Evolutionary conservation across 768 basidiomycete genomes (phyloP), one percentile per base, ranked within the genome.

Genomic region (Mrakia blollopis): DNA sequence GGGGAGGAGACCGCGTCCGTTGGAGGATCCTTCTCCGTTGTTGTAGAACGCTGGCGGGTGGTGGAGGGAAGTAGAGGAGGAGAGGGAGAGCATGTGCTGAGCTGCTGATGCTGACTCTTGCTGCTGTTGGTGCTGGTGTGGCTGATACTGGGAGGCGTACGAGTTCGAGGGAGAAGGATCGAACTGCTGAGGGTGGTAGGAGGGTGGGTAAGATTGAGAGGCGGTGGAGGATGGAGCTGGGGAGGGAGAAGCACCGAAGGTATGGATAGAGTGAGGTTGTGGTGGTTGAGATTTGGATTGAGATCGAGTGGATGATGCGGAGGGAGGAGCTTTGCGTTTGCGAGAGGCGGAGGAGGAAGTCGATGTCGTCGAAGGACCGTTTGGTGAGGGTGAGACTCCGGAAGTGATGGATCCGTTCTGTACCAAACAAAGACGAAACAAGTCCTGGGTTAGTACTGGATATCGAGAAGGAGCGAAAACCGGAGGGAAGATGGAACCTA

Each of bases 91-190:
- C n/a, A 57, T 60, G n/a, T 57, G 72, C 21, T 72, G 72, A 25
- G 72, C 60, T 52, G 72, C 60, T n/a, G 72, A 57, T 4, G 50
- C 32, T 28, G 72, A 72, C 37, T 61, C 60, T 4, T 13, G 35
- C 13, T 54, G 60, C 30, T 35, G 30, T 16, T 30, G 35, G 9
- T 13, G 35, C 13, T 54, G 60, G 18, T 35, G 30, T 16, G 18
- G 35, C 30, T 54, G n/a, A 3, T 28, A 50, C 54, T 50, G 47
- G n/a, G 44, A 8, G 70, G 30, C 32, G 50, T 72, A 21, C 21
- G 32, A 21, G 9, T 30, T 57, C 6, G 47, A 50, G 72, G 30
- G 50, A 28, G n/a, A 30, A 7, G 50, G 50, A 44, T 50, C 39
- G 25, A 57, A 72, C 25, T 50, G 47, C 18, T n/a, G 57, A 28